Base-by-base conservation (phyloP, 495 filamentous ascomycete genomes). In the Penicillium cinerascens region DNA sequence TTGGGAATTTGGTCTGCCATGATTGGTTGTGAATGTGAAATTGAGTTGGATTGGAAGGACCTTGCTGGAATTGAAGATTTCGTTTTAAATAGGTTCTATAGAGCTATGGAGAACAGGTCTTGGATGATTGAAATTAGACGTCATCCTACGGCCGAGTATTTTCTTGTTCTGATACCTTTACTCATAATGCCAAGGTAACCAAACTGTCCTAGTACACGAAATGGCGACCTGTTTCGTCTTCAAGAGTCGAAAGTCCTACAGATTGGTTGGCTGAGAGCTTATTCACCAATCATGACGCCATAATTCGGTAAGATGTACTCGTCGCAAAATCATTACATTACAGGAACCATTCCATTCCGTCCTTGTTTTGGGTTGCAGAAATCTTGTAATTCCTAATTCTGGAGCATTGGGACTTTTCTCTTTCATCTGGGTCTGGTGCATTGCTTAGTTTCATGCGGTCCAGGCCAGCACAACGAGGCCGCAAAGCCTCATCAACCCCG, bases 1-100 rank as follows among this genome's bases (percentile, higher is more conserved):
- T 51, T 22, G 42, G 53, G 42, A 2, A 51, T 51, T 42, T 42
- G 8, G 15, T 51, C 47, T 17, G 47, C 3, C 47, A 56, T 56
- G 37, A 39, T 39, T 39, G 37, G 37, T 18, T 0, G n/a, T 7
- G 15, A 18, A 6, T 39, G 1, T 4, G 5, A 18, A 23, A 9
- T 27, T 20, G 25, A 33, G n/a, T 18, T 16, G n/a, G 3, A 7
- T 13, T 20, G n/a, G 5, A 39, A 6, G 29, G n/a, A 39, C 37
- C 16, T 39, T 39, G 37, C n/a, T 17, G 37, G 18, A 16, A 39
- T 16, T 7, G 10, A 8, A 16, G n/a, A 39, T 39, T 10, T 1
- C 13, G n/a, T 20, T 1, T 20, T 39, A 16, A 38, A 17, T 17
- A 7, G 1, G 18, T 39, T 39, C 37, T 39, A 39, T 39, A 6